A percentile compares a stretch with the other conserved stretches of the same genome.
Conservation (phyloP, 352 stramenopile species). For the Pythium graminicola region DNA sequence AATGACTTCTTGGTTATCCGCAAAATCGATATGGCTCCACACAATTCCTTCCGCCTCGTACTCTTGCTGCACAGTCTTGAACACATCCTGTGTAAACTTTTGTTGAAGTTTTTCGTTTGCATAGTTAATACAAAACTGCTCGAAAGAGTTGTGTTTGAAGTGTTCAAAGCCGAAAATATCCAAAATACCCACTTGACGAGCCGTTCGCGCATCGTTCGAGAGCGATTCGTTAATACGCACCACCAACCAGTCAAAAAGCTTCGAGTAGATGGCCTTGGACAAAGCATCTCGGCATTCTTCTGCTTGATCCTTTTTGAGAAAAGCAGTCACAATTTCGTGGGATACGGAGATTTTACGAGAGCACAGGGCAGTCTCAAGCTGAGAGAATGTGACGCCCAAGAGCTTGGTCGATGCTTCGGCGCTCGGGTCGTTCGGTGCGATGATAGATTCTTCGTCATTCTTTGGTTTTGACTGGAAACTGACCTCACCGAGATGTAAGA, state of each 20-base stretch:
- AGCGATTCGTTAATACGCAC: conserved; percentile 89
- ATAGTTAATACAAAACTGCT: conserved; percentile 87
- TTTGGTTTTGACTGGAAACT: conserved; percentile 69
- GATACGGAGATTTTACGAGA: conserved; percentile 79
- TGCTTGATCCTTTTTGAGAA: conserved; percentile 59
- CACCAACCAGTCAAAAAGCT: conserved; percentile 94
- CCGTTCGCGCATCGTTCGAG: conserved; percentile 48
- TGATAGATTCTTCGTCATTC: conserved; percentile 66
- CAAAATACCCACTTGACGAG: conserved; percentile 88
- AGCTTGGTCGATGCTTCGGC: conserved; percentile 40
- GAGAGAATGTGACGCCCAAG: conserved; percentile 40
- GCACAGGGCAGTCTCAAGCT: conserved; percentile 64
- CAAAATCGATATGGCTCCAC: conserved; percentile 84
- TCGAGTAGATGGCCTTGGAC: conserved; percentile 84
- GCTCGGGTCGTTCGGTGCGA: conserved; percentile 31
- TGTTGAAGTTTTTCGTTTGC: conserved; percentile 87
- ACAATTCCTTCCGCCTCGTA: conserved; percentile 84
- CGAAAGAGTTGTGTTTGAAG: conserved; percentile 89
- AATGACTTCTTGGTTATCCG: conserved; percentile 81
- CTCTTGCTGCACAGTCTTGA: conserved; percentile 81
- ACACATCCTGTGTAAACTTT: conserved; percentile 73
- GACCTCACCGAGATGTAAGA: conserved; percentile 96
- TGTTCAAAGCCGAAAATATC: conserved; percentile 92
- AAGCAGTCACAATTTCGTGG: conserved; percentile 68
- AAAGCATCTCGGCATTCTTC: conserved; percentile 75